These are phyloP conservation scores for Solanum dulcamara DNA, from an alignment of 257 asterid genomes.

Conservation along the genomic window DNA sequence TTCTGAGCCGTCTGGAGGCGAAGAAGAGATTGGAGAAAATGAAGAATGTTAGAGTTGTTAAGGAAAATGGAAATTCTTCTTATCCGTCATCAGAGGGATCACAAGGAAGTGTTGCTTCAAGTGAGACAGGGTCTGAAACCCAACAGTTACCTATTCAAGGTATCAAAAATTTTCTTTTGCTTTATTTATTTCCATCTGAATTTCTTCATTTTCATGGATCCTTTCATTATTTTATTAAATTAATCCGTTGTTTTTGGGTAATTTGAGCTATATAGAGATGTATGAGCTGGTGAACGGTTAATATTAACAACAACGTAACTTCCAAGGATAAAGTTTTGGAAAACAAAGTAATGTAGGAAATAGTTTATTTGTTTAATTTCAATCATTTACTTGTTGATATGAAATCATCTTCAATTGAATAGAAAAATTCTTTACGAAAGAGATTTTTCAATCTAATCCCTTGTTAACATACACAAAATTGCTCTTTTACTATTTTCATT, in stretches of 20 bases:
- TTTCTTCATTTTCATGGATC: background rate
- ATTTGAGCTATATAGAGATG: too few species aligned
- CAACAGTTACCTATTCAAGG: conserved; percentile 32
- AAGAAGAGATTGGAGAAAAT: conserved; percentile 39
- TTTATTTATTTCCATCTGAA: background rate
- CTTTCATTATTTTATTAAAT: background rate
- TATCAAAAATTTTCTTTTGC: conserved; percentile 12
- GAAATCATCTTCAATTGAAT: too few species aligned
- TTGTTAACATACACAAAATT: too few species aligned
- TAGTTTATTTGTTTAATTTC: too few species aligned
- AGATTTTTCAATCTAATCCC: too few species aligned
- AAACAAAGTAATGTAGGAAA: too few species aligned
- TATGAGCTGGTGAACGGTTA: too few species aligned
- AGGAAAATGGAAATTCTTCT: conserved; percentile 13
- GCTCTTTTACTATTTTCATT: background rate
- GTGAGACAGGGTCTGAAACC: conserved; percentile 23
- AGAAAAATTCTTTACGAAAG: too few species aligned
- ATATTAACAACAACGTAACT: too few species aligned
- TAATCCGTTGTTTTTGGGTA: too few species aligned
- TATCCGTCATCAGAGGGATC: conserved; percentile 29
- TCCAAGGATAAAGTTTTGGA: too few species aligned
- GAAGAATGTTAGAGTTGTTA: conserved; percentile 27
- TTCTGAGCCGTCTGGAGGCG: conserved; percentile 21
- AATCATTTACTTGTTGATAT: too few species aligned
- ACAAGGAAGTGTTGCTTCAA: conserved; percentile 41